Conservation (phyloP, 164 flowering plant genomes). For the Echeveria elegans region DNA sequence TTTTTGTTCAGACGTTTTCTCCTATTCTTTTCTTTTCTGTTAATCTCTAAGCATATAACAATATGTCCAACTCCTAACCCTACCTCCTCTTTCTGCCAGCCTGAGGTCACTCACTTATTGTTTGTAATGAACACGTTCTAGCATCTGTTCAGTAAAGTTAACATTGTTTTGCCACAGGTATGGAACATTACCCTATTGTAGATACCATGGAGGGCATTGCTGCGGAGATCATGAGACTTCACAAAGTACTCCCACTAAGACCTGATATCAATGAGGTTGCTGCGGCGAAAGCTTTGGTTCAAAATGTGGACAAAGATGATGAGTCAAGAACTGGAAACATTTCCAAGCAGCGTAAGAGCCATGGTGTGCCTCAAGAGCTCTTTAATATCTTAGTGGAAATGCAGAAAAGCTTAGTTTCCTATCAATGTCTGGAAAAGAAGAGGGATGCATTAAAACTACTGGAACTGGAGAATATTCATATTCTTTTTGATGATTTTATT, state of each 20-base stretch:
- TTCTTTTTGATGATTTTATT: constrained; percentile 30
- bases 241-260: constrained; percentile 55
- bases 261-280: constrained; percentile 59
- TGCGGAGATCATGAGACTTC: constrained; percentile 57
- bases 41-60: neutral
- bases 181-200: neutral
- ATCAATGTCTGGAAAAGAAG: constrained; percentile 30
- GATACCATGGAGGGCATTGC: constrained; percentile 32
- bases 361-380: constrained; percentile 31
- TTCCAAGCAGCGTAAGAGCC: constrained; percentile 18
- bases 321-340: constrained; percentile 40
- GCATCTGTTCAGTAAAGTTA: neutral
- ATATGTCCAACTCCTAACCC: neutral
- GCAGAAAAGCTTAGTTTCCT: constrained; percentile 23
- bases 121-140: neutral
- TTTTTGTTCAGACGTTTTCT: neutral
- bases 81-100: neutral
- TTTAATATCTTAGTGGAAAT: constrained; percentile 31
- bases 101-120: neutral
- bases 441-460: constrained; percentile 33
- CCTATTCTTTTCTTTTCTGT: neutral
- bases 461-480: constrained; percentile 32
- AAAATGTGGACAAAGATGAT: constrained; percentile 57
- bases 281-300: constrained; percentile 45
- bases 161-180: neutral